Percentiles rank a stretch among this genome's conserved stretches.
Evolutionary conservation across 352 stramenopile species (phyloP).

Genomic region (Phytophthora rubi): DNA sequence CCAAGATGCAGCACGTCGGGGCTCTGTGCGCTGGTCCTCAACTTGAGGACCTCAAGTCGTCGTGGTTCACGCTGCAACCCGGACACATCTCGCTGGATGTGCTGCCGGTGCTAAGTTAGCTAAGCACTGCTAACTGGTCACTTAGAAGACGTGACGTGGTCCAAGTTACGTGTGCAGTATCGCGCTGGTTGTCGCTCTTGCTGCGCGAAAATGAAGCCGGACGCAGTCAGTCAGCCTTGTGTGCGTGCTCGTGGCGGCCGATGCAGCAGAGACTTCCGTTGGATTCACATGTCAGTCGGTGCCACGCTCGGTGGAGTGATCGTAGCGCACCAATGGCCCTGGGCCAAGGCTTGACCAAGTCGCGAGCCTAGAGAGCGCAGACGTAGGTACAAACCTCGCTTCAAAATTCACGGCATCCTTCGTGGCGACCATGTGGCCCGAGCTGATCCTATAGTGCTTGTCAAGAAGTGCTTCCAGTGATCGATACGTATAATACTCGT

Average conservation of each 20-base stretch:
- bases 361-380: slow-evolving; percentile 3
- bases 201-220: neutral
- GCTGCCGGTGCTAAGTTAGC: too few species aligned
- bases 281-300: neutral
- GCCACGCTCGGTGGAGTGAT: neutral
- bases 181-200: neutral
- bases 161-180: neutral
- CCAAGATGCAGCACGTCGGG: neutral
- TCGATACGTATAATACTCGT: neutral
- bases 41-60: neutral
- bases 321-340: neutral
- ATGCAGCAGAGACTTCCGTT: neutral
- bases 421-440: slow-evolving; percentile 5
- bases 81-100: neutral
- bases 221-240: neutral
- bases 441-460: neutral
- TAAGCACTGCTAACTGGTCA: neutral
- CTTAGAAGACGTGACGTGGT: neutral
- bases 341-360: neutral
- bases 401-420: slow-evolving; percentile 32
- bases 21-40: neutral
- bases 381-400: slow-evolving; percentile 19
- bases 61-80: neutral
- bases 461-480: neutral
- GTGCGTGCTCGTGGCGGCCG: too few species aligned